Base-by-base conservation (phyloP, 2,329 filamentous ascomycete species). In the Biscogniauxia sp. region DNA sequence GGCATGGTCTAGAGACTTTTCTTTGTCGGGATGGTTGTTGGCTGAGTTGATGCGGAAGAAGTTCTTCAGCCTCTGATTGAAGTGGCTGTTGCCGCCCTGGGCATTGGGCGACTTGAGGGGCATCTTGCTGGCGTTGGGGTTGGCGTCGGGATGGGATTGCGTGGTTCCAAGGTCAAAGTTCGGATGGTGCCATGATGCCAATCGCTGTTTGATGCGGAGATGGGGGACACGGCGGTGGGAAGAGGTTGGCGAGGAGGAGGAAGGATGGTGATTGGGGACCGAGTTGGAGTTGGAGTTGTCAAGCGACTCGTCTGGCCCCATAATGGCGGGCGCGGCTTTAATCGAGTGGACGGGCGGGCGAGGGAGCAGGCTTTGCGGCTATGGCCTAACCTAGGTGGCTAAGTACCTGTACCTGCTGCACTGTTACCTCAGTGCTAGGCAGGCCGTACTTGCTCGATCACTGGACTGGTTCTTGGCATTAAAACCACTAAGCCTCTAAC, bases 21-120 rank as follows among this genome's bases (percentile, higher is more conserved):
- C 72, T 65, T 78, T 77, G 54, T 78, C 73, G 57, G 68, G 69
- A 66, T 73, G 73, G 60, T 67, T 77, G 53, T 74, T 74, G 59
- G 76, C 74, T 69, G 76, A 83, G 73, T 83, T 89, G 74, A 89
- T 88, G 69, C 86, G 86, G 76, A 90, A 90, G 79, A 90, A 89
- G 75, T 85, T 89, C 79, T 86, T 88, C 68, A 90, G 75, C 72
- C 86, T 87, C 74, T 88, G 86, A 66, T 86, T 87, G 72, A 89
- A 87, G 73, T 87, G 86, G 75, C 77, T 79, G 67, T 80, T 80
- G 72, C 61, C 66, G 61, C 81, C 82, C 69, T 80, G 79, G 66
- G 80, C 77, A 74, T 79, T 79, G 70, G 79, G 70, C 68, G 76
- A 79, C 76, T 87, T 87, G 71, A 80, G 78, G 64, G 82, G 81